Base-by-base conservation (phyloP, 441 rosid genomes). In the Gossypium laxum region DNA sequence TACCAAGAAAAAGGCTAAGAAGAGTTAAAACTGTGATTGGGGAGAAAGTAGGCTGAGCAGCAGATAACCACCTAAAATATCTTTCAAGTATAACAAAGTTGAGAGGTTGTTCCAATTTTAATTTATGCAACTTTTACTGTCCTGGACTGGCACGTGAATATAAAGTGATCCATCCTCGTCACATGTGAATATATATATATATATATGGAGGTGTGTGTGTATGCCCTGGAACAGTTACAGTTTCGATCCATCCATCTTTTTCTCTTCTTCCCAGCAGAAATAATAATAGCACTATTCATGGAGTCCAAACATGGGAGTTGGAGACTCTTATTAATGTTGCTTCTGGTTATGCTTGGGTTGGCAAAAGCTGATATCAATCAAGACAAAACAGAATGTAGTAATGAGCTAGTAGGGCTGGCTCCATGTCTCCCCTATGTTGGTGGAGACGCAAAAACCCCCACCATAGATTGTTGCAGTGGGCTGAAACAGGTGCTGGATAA, bases 401-500 rank as follows among this genome's bases (percentile, higher is more conserved):
- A 75, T 71, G 85, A 88, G 59, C 72, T 92, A 6, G 67, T 82
- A 10, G 83, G 83, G 24, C 78, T 92, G 1, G 79, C 92, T 7
- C 61, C 95, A 0, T 92, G 98, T 62, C 79, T 92, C 18, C 81
- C 93, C 0, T 92, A 84, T 15, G 98, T 87, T 3, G 87, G 93
- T 1, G 96, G 96, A 3, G 69, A 80, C 0, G 79, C 89, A 2
- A 87, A 82, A 69, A 74, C 83, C 6, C 98, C 96, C 0, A 84
- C 93, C 22, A 15, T 77, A 4, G 98, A 91, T 34, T 92, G 98
- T 68, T 92, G 98, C 77, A 67, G 71, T 0, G 98, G 98, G 14
- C 78, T 92, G 6, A 82, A 82, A 28, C 83, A 80, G 55, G 91
- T 91, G 69, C 58, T 91, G 1, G 75, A 63, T 0, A 89, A 87